Conservation (phyloP, 2,329 filamentous ascomycete species). For the Epichloe scottii region DNA sequence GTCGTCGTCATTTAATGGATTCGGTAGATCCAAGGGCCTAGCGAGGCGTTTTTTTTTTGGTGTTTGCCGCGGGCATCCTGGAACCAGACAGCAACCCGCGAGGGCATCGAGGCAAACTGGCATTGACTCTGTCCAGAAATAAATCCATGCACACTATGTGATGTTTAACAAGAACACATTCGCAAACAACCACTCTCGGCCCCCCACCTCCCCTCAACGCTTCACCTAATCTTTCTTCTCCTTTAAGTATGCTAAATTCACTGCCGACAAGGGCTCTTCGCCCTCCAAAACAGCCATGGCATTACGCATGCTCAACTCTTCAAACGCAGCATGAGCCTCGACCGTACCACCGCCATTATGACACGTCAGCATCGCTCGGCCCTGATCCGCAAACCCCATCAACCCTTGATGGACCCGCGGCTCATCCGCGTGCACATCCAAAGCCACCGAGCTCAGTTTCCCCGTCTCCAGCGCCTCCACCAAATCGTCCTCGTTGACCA, state of each 20-base stretch:
- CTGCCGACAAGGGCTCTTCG: conserved; percentile 42
- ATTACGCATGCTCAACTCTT: conserved; percentile 55
- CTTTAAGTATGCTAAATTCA: conserved; percentile 44
- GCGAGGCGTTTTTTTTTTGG: no score
- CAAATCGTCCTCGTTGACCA: conserved; percentile 54
- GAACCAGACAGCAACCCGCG: no score
- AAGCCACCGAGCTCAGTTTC: conserved; percentile 36
- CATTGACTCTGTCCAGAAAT: no score
- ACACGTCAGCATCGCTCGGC: conserved; percentile 46
- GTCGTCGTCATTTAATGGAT: no score
- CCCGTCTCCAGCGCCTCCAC: conserved; percentile 43
- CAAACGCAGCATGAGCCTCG: conserved; percentile 54
- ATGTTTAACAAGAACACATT: background rate
- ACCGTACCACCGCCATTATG: conserved; percentile 57
- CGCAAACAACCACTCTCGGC: background rate
- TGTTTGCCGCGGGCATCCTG: no score
- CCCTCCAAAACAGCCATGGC: conserved; percentile 45
- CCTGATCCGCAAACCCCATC: conserved; percentile 22
- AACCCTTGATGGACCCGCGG: conserved; percentile 39
- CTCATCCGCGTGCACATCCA: conserved; percentile 54
- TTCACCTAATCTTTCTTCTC: background rate
- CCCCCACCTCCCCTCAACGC: no score
- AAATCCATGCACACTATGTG: no score
- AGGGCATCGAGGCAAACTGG: no score
- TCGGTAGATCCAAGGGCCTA: no score